These are phyloP conservation scores for Sporobolomyces roseus DNA, from an alignment of 768 basidiomycete species.

Conservation along the genomic window DNA sequence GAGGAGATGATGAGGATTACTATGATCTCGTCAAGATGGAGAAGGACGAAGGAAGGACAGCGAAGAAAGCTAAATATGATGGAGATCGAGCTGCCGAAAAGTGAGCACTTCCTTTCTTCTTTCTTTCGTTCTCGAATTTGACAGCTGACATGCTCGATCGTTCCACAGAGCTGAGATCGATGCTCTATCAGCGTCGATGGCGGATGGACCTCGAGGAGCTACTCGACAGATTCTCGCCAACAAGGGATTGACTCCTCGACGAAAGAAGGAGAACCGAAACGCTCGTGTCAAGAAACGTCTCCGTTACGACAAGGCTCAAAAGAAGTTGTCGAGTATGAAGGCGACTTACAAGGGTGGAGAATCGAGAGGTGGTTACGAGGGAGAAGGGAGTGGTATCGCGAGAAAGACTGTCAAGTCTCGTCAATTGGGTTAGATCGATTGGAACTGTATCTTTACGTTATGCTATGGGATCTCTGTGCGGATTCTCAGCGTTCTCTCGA, in stretches of 20 bases:
- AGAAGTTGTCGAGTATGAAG: conserved; percentile 80
- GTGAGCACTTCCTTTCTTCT: conserved; percentile 48
- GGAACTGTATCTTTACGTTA: no score
- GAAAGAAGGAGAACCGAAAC: conserved; percentile 86
- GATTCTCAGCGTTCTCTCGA: no score
- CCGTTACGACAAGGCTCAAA: conserved; percentile 89
- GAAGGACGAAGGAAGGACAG: conserved; percentile 66
- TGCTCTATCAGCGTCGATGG: conserved; percentile 32
- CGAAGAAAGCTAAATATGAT: conserved; percentile 79
- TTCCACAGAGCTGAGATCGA: conserved; percentile 27
- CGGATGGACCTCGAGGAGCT: conserved; percentile 74
- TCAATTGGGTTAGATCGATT: conserved; percentile 22
- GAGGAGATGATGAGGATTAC: conserved; percentile 70
- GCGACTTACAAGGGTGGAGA: conserved; percentile 88
- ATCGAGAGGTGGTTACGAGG: conserved; percentile 67
- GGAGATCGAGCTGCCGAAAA: conserved; percentile 56
- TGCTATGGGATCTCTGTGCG: no score
- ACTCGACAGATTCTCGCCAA: conserved; percentile 89
- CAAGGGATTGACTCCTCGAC: conserved; percentile 84
- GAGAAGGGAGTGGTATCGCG: conserved; percentile 73
- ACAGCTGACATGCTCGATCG: no score
- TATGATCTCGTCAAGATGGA: conserved; percentile 81
- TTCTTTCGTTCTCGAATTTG: background rate
- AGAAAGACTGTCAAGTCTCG: conserved; percentile 24
- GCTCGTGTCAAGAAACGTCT: conserved; percentile 95